phyloP scores from a whole-genome alignment of 2,329 filamentous ascomycete genomes.

The Aspergillus sp. region DNA sequence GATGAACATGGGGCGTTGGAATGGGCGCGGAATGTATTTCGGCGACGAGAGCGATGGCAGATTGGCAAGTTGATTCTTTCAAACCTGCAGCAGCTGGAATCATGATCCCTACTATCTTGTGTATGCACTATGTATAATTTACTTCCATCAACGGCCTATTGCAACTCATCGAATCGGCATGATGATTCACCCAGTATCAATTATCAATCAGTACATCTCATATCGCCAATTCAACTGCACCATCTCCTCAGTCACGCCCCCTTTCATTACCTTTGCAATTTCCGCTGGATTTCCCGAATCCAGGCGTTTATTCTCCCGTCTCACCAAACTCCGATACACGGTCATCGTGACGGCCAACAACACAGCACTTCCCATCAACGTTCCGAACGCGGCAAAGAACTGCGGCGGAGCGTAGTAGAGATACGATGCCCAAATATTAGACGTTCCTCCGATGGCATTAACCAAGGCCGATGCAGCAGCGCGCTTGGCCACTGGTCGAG shows the following conservation, averaged over 20 bases:
- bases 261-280: conserved; percentile 42
- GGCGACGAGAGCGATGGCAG: no score
- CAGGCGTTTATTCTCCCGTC: conserved; percentile 41
- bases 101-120: no score
- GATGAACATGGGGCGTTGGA: conserved; percentile 22
- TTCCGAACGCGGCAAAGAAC: conserved; percentile 44
- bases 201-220: conserved; percentile 41
- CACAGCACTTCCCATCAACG: conserved; percentile 30
- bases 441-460: conserved; percentile 32
- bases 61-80: no score
- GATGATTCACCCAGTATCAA: no score
- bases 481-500: conserved; percentile 43
- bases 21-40: conserved; percentile 26
- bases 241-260: conserved; percentile 47
- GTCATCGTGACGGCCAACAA: conserved; percentile 37
- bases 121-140: no score
- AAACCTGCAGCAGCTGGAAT: no score
- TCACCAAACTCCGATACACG: conserved; percentile 38
- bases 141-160: no score
- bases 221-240: conserved; percentile 45
- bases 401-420: conserved; percentile 26
- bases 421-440: conserved; percentile 28
- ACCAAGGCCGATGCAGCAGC: conserved; percentile 44
- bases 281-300: conserved; percentile 37
- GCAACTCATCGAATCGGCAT: no score